These are phyloP conservation scores for Pseudohyphozyma bogoriensis DNA, from an alignment of 768 basidiomycete species.

Conservation along the genomic window DNA sequence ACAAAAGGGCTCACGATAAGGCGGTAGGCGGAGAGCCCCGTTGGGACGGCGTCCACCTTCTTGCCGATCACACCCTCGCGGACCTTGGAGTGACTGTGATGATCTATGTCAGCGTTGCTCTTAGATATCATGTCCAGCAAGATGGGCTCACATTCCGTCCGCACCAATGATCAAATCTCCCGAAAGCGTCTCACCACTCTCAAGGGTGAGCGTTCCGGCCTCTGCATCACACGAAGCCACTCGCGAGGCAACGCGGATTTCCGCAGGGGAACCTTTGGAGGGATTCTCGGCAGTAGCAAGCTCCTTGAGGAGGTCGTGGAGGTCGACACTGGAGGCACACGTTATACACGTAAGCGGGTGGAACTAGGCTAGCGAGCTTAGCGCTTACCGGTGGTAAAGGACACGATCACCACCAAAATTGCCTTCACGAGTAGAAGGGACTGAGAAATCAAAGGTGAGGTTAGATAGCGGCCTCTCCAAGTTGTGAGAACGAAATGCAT, in stretches of 20 bases:
- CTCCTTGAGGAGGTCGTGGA: constrained; percentile 9
- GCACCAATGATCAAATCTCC: constrained; percentile 28
- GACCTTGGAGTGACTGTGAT: constrained; percentile 9
- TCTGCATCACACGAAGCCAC: constrained; percentile 2
- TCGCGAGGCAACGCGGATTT: constrained; percentile 9
- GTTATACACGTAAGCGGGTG: too few relatives aligned
- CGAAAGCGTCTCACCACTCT: constrained; percentile 8
- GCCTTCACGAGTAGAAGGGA: too few relatives aligned
- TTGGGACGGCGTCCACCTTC: constrained; percentile 15
- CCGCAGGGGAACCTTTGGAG: background rate
- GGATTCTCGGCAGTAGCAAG: constrained; percentile 10
- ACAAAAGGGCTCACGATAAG: constrained; percentile 7
- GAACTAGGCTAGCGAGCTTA: too few relatives aligned
- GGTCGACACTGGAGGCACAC: constrained; percentile 6
- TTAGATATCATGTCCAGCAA: background rate
- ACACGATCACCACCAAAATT: too few relatives aligned
- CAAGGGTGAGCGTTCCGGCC: background rate
- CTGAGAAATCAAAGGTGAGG: too few relatives aligned
- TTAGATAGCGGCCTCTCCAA: too few relatives aligned
- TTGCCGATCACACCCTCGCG: constrained; percentile 18
- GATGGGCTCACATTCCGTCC: constrained; percentile 24
- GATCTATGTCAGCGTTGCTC: too few relatives aligned
- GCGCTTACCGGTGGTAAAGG: too few relatives aligned
- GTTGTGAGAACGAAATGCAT: too few relatives aligned
- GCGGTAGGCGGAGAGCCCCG: constrained; percentile 30